Evolutionary conservation across 768 basidiomycete genomes (phyloP).

Genomic region (Xerocomellus amylosporus): DNA sequence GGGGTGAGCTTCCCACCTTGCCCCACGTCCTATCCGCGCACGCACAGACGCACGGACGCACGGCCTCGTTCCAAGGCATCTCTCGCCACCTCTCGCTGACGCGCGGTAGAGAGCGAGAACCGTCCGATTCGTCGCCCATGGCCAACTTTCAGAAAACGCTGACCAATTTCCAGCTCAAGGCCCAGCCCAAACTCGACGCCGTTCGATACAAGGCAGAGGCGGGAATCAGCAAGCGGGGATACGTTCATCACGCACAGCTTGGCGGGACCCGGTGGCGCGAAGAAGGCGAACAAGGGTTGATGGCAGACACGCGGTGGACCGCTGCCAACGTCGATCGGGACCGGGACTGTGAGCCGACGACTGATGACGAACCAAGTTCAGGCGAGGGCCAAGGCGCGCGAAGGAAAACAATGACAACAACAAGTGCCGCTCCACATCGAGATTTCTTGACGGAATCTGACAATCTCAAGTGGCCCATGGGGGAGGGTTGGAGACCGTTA

Average conservation of each 20-base stretch:
- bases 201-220: slow-evolving; percentile 73
- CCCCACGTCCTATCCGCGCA: slow-evolving; percentile 8
- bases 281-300: slow-evolving; percentile 38
- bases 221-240: slow-evolving; percentile 59
- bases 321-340: slow-evolving; percentile 23
- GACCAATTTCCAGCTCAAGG: slow-evolving; percentile 35
- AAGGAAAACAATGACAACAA: not conserved
- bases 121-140: slow-evolving; percentile 31
- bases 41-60: slow-evolving; percentile 13
- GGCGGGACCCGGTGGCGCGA: slow-evolving; percentile 29
- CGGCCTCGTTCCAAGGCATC: slow-evolving; percentile 26
- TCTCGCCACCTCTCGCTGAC: slow-evolving; percentile 42
- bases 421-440: slow-evolving; percentile 1
- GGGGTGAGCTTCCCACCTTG: slow-evolving; percentile 14
- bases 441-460: slow-evolving; percentile 35
- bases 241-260: slow-evolving; percentile 39
- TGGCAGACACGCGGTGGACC: slow-evolving; percentile 36
- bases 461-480: slow-evolving; percentile 59
- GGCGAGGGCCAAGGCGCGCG: slow-evolving; percentile 13
- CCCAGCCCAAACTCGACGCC: slow-evolving; percentile 56
- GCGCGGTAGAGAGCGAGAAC: slow-evolving; percentile 17
- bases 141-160: slow-evolving; percentile 45
- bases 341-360: slow-evolving; percentile 20
- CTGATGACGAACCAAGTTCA: slow-evolving; percentile 27
- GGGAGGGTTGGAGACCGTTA: slow-evolving; percentile 53